Percentiles rank a stretch among this genome's conserved stretches.
Conservation (phyloP, 2,329 filamentous ascomycete species). For the Fusarium sp. region DNA sequence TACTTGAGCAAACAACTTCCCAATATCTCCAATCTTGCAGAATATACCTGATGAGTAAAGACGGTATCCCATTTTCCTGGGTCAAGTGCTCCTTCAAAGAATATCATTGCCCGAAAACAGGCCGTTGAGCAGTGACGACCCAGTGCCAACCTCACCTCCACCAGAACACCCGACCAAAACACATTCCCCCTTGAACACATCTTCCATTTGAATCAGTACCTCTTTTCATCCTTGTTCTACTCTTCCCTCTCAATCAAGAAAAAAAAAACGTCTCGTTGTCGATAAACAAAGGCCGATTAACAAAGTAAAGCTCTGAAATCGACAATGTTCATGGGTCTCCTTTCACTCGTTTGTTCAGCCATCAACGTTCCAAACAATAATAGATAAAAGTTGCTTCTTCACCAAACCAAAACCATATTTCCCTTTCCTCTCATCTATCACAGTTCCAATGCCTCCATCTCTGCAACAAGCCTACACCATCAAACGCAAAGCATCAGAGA, state of each 20-base stretch:
- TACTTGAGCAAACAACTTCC: neutral
- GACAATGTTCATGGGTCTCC: neutral
- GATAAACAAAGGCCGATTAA: neutral
- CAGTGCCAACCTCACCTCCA: neutral
- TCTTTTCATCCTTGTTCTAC: neutral
- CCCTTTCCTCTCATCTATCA: neutral
- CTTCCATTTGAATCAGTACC: neutral
- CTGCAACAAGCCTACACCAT: neutral
- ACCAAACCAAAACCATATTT: neutral
- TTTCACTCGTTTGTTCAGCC: neutral
- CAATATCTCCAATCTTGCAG: neutral
- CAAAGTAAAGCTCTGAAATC: neutral
- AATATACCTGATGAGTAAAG: neutral
- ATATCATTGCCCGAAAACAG: neutral
- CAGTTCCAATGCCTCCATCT: neutral
- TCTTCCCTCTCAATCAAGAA: neutral
- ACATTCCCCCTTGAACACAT: neutral
- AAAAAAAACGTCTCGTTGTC: neutral
- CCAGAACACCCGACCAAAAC: neutral
- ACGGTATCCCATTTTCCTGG: neutral
- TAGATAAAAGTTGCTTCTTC: neutral
- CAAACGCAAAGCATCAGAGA: neutral
- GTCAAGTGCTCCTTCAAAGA: neutral
- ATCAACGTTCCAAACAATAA: neutral
- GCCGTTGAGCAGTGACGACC: neutral